A percentile compares a stretch with the other conserved stretches of the same genome.
phyloP scores from a whole-genome alignment of 202 grass and related monocot species.

The Digitaria exilis region DNA sequence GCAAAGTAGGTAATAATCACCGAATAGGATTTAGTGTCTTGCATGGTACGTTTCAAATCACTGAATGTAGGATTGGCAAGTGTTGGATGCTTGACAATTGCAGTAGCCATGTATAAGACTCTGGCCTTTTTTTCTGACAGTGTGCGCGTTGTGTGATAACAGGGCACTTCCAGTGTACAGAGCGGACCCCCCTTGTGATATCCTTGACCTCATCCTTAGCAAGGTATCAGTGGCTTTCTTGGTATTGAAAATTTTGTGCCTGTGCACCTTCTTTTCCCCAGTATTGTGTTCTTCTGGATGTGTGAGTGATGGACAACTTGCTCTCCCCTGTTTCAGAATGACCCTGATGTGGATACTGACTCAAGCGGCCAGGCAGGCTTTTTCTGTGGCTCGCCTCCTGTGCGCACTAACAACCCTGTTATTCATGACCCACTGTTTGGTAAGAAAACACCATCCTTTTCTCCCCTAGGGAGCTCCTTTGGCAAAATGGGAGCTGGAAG shows the following conservation, averaged over 20 bases:
- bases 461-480: conserved; percentile 64
- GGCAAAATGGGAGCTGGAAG: conserved; percentile 52
- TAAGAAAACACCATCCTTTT: conserved; percentile 55
- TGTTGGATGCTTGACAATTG: not conserved
- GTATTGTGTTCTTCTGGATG: not conserved
- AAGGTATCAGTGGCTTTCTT: conserved; percentile 53
- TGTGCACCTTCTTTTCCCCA: not conserved
- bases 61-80: not conserved
- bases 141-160: conserved; percentile 11
- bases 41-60: not conserved
- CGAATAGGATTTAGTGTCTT: not conserved
- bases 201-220: conserved; percentile 70
- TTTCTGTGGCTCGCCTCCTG: conserved; percentile 88
- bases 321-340: conserved; percentile 45
- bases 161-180: conserved; percentile 59
- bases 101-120: not conserved
- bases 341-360: conserved; percentile 67
- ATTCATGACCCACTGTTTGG: conserved; percentile 75
- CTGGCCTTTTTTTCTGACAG: conserved; percentile 35
- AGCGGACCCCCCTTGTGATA: conserved; percentile 56
- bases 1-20: not conserved
- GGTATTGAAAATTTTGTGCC: not conserved
- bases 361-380: conserved; percentile 53
- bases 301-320: conserved; percentile 22
- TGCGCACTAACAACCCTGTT: conserved; percentile 84